Percentiles rank a stretch among this genome's conserved stretches.
These are phyloP conservation scores for Cryptococcus maquisensis DNA, from an alignment of 1,284 basidiomycete genomes.

Conservation along the genomic window DNA sequence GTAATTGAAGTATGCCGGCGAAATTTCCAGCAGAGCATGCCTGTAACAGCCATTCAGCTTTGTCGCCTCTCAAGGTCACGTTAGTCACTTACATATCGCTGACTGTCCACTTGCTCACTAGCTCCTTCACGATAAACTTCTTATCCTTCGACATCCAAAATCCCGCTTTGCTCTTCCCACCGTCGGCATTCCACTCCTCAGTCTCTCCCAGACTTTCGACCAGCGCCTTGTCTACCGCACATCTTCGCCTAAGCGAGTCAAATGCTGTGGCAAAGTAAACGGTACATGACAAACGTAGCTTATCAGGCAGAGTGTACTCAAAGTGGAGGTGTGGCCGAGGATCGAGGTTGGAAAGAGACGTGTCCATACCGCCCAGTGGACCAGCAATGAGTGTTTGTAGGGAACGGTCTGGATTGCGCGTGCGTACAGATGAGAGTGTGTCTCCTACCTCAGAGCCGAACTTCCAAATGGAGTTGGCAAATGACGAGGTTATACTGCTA, in stretches of 20 bases:
- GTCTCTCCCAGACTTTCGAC: constrained; percentile 61
- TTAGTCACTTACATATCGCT: constrained; percentile 64
- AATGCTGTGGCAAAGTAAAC: constrained; percentile 75
- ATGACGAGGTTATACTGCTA: constrained; percentile 29
- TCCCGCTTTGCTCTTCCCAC: constrained; percentile 55
- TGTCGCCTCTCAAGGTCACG: neutral
- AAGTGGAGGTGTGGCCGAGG: constrained; percentile 73
- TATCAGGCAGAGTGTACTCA: constrained; percentile 67
- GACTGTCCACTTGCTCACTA: constrained; percentile 77
- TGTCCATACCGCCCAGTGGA: constrained; percentile 21
- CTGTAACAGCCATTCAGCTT: constrained; percentile 45
- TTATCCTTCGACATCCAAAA: constrained; percentile 75
- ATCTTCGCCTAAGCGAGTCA: constrained; percentile 60
- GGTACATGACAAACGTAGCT: constrained; percentile 68
- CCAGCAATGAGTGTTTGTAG: constrained; percentile 25
- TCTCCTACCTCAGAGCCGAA: constrained; percentile 25
- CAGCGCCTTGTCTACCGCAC: constrained; percentile 62
- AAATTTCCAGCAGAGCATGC: constrained; percentile 68
- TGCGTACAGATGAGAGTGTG: constrained; percentile 23
- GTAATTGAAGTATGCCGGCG: constrained; percentile 69
- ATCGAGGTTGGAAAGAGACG: constrained; percentile 48
- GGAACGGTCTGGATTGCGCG: constrained; percentile 23
- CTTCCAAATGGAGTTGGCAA: constrained; percentile 31
- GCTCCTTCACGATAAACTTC: constrained; percentile 71
- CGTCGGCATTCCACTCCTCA: constrained; percentile 63